These are phyloP conservation scores for Geosiphon pyriformis DNA, from an alignment of 192 early-diverging fungal species.

Conservation along the genomic window DNA sequence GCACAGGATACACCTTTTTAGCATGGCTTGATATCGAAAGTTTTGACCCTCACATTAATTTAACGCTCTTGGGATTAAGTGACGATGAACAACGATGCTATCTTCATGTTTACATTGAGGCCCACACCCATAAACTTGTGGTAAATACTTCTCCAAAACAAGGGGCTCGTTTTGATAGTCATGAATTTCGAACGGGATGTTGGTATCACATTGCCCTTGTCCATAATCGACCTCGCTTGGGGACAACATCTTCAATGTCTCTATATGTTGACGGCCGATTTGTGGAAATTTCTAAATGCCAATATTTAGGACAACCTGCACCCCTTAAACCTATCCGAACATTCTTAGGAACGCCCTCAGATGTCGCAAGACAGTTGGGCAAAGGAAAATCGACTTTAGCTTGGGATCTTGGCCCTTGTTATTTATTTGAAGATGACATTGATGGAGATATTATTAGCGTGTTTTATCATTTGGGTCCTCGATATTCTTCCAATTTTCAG, in stretches of 20 bases:
- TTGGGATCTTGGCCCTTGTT: slow-evolving; percentile 63
- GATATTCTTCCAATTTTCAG: slow-evolving; percentile 61
- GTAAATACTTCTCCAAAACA: slow-evolving; percentile 43
- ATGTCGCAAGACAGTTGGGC: slow-evolving; percentile 8
- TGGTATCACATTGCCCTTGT: slow-evolving; percentile 70
- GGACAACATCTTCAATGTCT: slow-evolving; percentile 40
- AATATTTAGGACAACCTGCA: slow-evolving; percentile 45
- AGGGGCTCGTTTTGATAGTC: slow-evolving; percentile 40
- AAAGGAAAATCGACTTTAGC: slow-evolving; percentile 33
- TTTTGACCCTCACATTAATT: slow-evolving; percentile 37
- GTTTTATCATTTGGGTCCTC: slow-evolving; percentile 57
- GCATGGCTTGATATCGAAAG: slow-evolving; percentile 58
- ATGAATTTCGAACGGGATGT: slow-evolving; percentile 47
- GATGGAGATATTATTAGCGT: slow-evolving; percentile 56
- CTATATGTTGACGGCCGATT: slow-evolving; percentile 61
- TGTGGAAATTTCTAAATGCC: slow-evolving; percentile 48
- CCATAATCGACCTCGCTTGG: slow-evolving; percentile 51
- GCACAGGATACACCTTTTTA: slow-evolving; percentile 53
- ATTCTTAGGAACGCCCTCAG: slow-evolving; percentile 11
- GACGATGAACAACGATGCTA: slow-evolving; percentile 43
- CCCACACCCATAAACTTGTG: slow-evolving; percentile 39
- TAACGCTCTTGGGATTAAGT: slow-evolving; percentile 45
- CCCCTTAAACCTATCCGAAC: slow-evolving; percentile 21
- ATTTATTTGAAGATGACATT: slow-evolving; percentile 56
- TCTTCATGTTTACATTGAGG: slow-evolving; percentile 42